These are phyloP conservation scores for Rhododendron simsii DNA, from an alignment of 148 eudicot genomes.

Conservation along the genomic window DNA sequence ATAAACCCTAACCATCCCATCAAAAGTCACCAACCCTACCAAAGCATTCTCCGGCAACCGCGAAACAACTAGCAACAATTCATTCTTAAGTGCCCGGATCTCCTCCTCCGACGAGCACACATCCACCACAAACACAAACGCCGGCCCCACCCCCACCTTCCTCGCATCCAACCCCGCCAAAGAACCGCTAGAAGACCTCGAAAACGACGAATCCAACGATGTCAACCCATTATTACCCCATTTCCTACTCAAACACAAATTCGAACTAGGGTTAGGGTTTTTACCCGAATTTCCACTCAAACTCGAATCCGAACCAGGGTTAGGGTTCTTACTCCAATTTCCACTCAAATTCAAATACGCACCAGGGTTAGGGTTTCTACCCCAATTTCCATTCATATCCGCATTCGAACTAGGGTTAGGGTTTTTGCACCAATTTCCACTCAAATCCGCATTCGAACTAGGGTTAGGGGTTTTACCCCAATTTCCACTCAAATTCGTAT, in stretches of 20 bases:
- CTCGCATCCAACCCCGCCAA: conserved; percentile 19
- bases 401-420: conserved; percentile 9
- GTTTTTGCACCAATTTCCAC: conserved; percentile 15
- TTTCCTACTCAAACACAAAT: conserved; percentile 11
- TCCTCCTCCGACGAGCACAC: conserved; percentile 66
- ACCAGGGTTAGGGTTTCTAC: conserved; percentile 18
- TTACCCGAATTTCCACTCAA: conserved; percentile 18
- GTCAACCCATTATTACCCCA: conserved; percentile 34
- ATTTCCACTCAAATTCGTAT: conserved; percentile 10
- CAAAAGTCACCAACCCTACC: conserved; percentile 86
- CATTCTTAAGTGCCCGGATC: conserved; percentile 64
- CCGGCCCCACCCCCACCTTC: conserved; percentile 43
- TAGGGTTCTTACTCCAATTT: conserved; percentile 19
- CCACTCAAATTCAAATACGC: conserved; percentile 9
- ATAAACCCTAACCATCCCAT: conserved; percentile 74
- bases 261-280: conserved; percentile 12
- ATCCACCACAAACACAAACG: conserved; percentile 87
- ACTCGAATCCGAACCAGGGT: conserved; percentile 6
- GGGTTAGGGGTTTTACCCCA: conserved; percentile 22
- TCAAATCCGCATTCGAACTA: conserved; percentile 4
- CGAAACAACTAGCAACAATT: conserved; percentile 54
- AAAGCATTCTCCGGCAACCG: conserved; percentile 65
- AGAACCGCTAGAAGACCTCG: conserved; percentile 11
- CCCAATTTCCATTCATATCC: conserved; percentile 12
- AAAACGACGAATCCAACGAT: conserved; percentile 22